Evolutionary conservation across 2,329 filamentous ascomycete genomes (phyloP), one percentile per base, ranked within the genome.

Genomic region (Exophiala alcalophila): DNA sequence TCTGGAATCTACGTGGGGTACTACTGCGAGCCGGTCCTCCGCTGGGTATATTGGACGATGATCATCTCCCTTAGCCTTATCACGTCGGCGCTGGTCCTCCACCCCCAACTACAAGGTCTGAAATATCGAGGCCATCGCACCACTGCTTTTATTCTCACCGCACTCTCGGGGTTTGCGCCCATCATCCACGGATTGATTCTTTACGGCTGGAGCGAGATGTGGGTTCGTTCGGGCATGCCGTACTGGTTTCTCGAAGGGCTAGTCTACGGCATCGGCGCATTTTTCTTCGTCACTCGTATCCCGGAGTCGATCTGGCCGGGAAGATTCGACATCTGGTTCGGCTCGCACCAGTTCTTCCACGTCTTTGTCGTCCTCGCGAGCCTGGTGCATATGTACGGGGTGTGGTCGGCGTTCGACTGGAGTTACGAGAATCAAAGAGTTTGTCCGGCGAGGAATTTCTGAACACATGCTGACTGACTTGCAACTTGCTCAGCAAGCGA

Each of bases 331-430:
- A 56, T 65, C 21, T 64, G 57, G 52, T 58, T 59, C 11, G 54
- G 55, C 10, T 65, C 61, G 4, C 62, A 65, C 42, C 59, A 58
- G 3, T 48, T 64, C 11, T 65, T 60, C 50, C 62, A 65, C 43
- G 25, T 62, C 3, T 55, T 64, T 3, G 63, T 65, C 7, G 69
- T 70, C 0, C 21, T 71, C 4, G 67, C 65, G 4, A 64, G 65
- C 18, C 49, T 60, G 19, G 56, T 66, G 9, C 66, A 74, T 57
- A 48, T 70, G 27, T 52, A 63, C 29, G 67, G 61, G 1, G 54
- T 67, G 28, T 46, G 61, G 50, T 54, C 53, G 27, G 62, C 61
- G 11, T 59, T 60, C 39, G 55, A 61, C 16, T 63, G 59, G 50
- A 60, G 59, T 18, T 58, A 63, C 48, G 43, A 56, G 21, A 37